Percentiles rank a stretch among this genome's conserved stretches.
Evolutionary conservation across 345 rosid genomes (phyloP).

Genomic region (Dipteronia sinensis): DNA sequence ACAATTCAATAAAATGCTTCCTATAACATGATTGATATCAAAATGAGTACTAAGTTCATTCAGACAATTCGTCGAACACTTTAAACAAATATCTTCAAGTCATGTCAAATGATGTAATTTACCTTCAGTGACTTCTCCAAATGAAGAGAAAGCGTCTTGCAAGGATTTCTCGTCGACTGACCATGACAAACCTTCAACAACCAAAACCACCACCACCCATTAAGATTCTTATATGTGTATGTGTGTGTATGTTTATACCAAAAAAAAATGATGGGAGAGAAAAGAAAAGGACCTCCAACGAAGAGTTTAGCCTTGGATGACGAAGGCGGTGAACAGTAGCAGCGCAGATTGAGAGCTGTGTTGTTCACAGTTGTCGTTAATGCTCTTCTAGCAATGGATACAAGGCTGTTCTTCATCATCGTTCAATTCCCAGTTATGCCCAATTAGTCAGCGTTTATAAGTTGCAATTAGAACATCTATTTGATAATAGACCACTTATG

Average conservation of each 20-base stretch:
- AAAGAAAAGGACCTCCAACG: conserved; percentile 52
- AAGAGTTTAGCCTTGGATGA: conserved; percentile 51
- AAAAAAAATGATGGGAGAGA: no score
- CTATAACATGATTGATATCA: background rate
- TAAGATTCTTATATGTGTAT: background rate
- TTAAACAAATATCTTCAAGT: conserved; percentile 7
- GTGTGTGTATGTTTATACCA: no score
- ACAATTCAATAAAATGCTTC: background rate
- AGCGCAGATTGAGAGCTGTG: conserved; percentile 15
- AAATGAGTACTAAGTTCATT: conserved; percentile 15
- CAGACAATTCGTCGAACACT: conserved; percentile 59
- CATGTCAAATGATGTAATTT: background rate
- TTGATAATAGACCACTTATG: background rate
- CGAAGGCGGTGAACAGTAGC: conserved; percentile 24
- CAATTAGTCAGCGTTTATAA: background rate
- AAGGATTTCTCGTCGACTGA: conserved; percentile 79
- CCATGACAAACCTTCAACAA: conserved; percentile 67
- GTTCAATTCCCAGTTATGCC: background rate
- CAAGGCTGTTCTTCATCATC: conserved; percentile 25
- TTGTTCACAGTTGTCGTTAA: background rate
- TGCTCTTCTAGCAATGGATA: conserved; percentile 29
- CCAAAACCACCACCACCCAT: conserved; percentile 9
- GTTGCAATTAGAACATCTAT: background rate
- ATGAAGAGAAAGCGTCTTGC: conserved; percentile 76
- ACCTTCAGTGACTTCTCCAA: conserved; percentile 73